Evolutionary conservation across 352 stramenopile genomes (phyloP).

Genomic region (Pythium graminicola): DNA sequence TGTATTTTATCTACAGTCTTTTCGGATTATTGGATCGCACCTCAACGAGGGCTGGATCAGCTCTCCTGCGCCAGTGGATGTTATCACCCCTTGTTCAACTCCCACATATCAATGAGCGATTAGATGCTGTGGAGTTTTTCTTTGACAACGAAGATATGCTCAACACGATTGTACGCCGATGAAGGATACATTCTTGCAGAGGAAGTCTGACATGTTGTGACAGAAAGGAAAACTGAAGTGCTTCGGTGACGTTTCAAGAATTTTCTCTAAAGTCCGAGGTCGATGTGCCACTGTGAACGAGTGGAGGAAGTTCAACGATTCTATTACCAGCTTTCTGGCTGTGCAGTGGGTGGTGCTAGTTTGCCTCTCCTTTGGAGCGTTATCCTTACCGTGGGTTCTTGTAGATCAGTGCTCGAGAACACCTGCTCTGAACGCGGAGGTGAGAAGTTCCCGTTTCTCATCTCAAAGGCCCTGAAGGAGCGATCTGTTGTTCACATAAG

Average conservation of each 20-base stretch:
- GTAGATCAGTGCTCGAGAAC: constrained; percentile 16
- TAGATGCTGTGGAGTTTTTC: constrained; percentile 59
- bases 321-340: constrained; percentile 50
- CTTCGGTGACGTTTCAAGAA: constrained; percentile 57
- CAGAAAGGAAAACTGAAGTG: constrained; percentile 51
- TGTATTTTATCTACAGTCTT: constrained; percentile 29
- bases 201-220: neutral
- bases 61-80: constrained; percentile 73
- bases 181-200: neutral
- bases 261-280: constrained; percentile 59
- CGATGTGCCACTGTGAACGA: constrained; percentile 55
- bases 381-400: neutral
- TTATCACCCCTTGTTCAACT: constrained; percentile 53
- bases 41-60: constrained; percentile 55
- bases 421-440: neutral
- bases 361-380: neutral
- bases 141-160: constrained; percentile 50
- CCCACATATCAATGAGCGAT: constrained; percentile 43
- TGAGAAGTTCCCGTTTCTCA: constrained; percentile 25
- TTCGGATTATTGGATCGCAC: constrained; percentile 77
- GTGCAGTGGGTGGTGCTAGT: constrained; percentile 41
- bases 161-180: constrained; percentile 39
- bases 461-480: constrained; percentile 31
- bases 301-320: constrained; percentile 57
- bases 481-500: constrained; percentile 45